Base-by-base conservation (phyloP, 2,329 filamentous ascomycete genomes). In the Claviceps quebecensis region DNA sequence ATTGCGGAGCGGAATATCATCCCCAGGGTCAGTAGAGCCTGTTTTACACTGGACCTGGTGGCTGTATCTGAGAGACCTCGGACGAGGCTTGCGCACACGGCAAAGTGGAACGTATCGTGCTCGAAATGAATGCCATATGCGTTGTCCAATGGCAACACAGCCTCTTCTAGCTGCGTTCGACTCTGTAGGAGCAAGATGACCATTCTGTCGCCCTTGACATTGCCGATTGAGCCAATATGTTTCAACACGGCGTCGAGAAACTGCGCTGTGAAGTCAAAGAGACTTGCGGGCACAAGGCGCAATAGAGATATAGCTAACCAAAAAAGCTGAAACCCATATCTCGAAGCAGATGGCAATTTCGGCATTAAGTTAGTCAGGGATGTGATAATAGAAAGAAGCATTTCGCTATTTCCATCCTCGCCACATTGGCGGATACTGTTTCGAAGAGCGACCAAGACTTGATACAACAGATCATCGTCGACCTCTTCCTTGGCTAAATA, bases 341-440 rank as follows among this genome's bases (percentile, higher is more conserved):
- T 75, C 29, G 82, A 86, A 9, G 80, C 74, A 2, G 79, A 76
- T 5, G 79, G 78, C 19, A 86, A 71, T 59, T 85, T 84, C 16
- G 77, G 72, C 73, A 85, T 83, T 81, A 86, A 84, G 62, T 83
- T 84, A 11, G 81, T 83, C 45, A 86, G 63, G 2, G 80, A 77
- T 2, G 78, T 82, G 22, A 84, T 74, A 50, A 86, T 84, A 5
- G 81, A 78, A 37, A 83, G 75, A 34, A 85, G 72, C 80, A 86
- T 83, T 58, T 85, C 82, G 56, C 73, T 78, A 59, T 77, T 81
- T 52, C 72, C 75, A 52, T 83, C 80, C 52, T 83, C 80, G 45
- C 77, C 75, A 59, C 83, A 84, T 29, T 81, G 75, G n/a, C 72
- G 69, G 16, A 86, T 73, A 57, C 81, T 83, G 55, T 76, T 81